Base-by-base conservation (phyloP, 495 filamentous ascomycete genomes). In the Cercophora samala region DNA sequence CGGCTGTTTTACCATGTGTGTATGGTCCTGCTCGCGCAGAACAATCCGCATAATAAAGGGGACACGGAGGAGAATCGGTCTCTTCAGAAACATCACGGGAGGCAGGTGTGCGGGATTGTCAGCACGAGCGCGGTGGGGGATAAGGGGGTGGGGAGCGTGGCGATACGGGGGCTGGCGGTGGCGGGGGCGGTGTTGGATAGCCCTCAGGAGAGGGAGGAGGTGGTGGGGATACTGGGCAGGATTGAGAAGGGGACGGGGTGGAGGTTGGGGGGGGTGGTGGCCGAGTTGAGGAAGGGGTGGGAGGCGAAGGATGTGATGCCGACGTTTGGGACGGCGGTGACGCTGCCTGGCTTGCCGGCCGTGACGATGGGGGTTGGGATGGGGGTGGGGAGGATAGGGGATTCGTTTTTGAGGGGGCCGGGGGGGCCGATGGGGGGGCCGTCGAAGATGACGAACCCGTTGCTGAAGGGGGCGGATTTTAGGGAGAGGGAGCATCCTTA, bases 1-100 rank as follows among this genome's bases (percentile, higher is more conserved):
- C 87, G 92, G 11, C 83, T 97, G n/a, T 92, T 97, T 69, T 98
- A 96, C 74, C 94, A 97, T 72, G 93, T 90, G 0, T 86, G 90
- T 29, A 88, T 93, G 77, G 87, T 89, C 64, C 74, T 97, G 11
- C 83, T 98, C n/a, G 84, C 90, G 3, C 91, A 93, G 69, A 88
- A 86, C 23, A 88, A 97, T 74, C 93, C 94, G 0, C 66, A 87
- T 56, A 76, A 80, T 19, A 74, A 72, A 0, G 69, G 67, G 18
- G 73, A 86, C 19, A 83, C 83, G 13, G 82, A 87, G 4, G 89
- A 93, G 64, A 91, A 93, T 86, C 86, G 81, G 54, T 82, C 85
- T 15, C 81, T 89, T 66, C 87, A 90, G 70, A 81, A 88, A 62
- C 81, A 82, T 56, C 91, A 97, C 75, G 88, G 92, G 4, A 86